Evolutionary conservation across 2,329 filamentous ascomycete genomes (phyloP).

Genomic region (Penicillium sp.): DNA sequence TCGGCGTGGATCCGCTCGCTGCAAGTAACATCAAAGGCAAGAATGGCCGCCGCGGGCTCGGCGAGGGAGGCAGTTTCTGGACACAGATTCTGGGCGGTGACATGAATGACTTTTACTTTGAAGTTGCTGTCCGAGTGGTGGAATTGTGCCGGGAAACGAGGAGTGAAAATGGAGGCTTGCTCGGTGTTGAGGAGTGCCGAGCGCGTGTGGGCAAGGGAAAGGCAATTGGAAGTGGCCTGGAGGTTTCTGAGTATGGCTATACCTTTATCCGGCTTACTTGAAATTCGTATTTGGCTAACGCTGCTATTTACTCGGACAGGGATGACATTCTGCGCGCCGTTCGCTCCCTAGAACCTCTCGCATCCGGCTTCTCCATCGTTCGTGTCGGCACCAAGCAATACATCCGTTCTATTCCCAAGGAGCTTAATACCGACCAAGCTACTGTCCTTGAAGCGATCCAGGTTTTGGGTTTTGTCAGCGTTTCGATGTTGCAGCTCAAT

Average conservation of each 20-base stretch:
- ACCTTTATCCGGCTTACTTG: conserved; percentile 4
- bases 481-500: conserved; percentile 83
- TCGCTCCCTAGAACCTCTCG: conserved; percentile 77
- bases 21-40: conserved; percentile 53
- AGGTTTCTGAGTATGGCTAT: conserved; percentile 65
- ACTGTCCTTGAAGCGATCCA: conserved; percentile 88
- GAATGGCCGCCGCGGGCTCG: conserved; percentile 42
- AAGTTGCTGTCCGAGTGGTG: conserved; percentile 90
- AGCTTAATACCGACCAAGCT: conserved; percentile 90
- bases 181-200: conserved; percentile 74
- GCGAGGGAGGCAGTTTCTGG: conserved; percentile 68
- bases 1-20: conserved; percentile 93
- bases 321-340: conserved; percentile 91
- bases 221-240: conserved; percentile 67
- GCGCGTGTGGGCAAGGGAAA: conserved; percentile 68
- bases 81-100: conserved; percentile 83
- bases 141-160: conserved; percentile 84
- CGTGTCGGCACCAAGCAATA: conserved; percentile 78
- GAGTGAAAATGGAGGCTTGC: conserved; percentile 85
- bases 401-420: conserved; percentile 88
- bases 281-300: background rate
- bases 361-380: conserved; percentile 79
- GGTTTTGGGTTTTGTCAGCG: conserved; percentile 80
- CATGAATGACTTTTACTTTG: conserved; percentile 98
- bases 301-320: conserved; percentile 33